Conservation (phyloP, 257 asterid genomes). For the Przewalskia tangutica region DNA sequence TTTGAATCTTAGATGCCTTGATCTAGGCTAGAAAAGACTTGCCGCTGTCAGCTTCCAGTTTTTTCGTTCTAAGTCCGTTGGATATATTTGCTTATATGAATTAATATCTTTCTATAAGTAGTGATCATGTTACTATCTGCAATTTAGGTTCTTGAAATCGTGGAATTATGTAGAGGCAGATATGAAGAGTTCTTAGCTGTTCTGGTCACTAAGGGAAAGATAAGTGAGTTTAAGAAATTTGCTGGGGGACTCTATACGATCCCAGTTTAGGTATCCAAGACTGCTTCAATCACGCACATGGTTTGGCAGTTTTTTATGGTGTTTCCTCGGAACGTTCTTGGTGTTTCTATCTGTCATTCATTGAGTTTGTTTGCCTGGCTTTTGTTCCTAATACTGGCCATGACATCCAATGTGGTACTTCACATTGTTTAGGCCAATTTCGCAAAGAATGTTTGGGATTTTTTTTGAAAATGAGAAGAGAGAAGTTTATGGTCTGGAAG, state of each 20-base stretch:
- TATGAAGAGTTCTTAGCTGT: neutral
- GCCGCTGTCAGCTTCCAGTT: neutral
- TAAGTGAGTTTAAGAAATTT: neutral
- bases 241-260: neutral
- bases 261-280: neutral
- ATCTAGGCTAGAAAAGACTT: neutral
- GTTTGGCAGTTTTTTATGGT: neutral
- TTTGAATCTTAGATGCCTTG: neutral
- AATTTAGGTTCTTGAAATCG: neutral
- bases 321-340: neutral
- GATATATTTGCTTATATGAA: neutral
- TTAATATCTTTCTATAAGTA: neutral
- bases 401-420: constrained; percentile 91
- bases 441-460: constrained; percentile 78
- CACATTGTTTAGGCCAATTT: constrained; percentile 82
- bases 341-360: neutral
- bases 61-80: neutral
- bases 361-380: constrained; percentile 34
- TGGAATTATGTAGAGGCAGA: neutral
- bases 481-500: constrained; percentile 87
- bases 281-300: neutral
- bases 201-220: neutral
- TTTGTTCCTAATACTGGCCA: constrained; percentile 78
- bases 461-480: constrained; percentile 82
- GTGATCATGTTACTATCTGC: neutral